Evolutionary conservation across 805 yeast species (phyloP).

Genomic region (Lachancea meyersii): DNA sequence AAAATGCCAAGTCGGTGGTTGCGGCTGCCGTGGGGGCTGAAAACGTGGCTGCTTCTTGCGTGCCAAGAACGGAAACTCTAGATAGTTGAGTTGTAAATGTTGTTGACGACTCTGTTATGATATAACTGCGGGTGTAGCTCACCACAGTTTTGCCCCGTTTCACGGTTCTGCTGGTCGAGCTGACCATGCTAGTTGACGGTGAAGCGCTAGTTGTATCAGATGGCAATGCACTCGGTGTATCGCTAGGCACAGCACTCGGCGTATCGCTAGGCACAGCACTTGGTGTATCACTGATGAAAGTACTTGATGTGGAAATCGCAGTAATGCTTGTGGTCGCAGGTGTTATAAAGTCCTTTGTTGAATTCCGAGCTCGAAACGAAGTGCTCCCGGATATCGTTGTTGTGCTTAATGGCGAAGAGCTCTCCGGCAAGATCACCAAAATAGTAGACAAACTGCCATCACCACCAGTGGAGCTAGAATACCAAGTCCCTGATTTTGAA

Average conservation of each 20-base stretch:
- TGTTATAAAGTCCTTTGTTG: background rate
- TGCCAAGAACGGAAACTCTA: slow-evolving; percentile 14
- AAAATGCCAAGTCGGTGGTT: slow-evolving; percentile 21
- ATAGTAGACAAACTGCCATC: background rate
- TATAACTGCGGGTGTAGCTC: slow-evolving; percentile 18
- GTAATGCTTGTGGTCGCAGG: background rate
- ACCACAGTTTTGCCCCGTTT: slow-evolving; percentile 6
- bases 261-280: background rate
- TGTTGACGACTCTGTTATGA: slow-evolving; percentile 17
- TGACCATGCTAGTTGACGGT: background rate
- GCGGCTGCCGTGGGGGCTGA: slow-evolving; percentile 18
- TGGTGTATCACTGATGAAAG: background rate
- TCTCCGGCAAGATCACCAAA: background rate
- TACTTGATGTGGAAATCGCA: background rate
- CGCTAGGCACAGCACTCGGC: too few species aligned
- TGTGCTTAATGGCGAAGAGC: background rate
- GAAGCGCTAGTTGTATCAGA: too few species aligned
- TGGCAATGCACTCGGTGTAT: too few species aligned
- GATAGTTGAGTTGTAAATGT: slow-evolving; percentile 18
- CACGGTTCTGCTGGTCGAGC: slow-evolving; percentile 2
- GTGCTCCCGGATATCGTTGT: background rate
- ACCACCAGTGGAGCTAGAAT: background rate
- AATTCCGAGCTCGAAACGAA: background rate
- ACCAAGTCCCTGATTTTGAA: background rate
- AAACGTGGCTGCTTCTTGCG: slow-evolving; percentile 14